Percentiles rank a stretch among this genome's conserved stretches.
These are phyloP conservation scores for Amanita polypyramis DNA, from an alignment of 768 basidiomycete genomes.

Conservation along the genomic window DNA sequence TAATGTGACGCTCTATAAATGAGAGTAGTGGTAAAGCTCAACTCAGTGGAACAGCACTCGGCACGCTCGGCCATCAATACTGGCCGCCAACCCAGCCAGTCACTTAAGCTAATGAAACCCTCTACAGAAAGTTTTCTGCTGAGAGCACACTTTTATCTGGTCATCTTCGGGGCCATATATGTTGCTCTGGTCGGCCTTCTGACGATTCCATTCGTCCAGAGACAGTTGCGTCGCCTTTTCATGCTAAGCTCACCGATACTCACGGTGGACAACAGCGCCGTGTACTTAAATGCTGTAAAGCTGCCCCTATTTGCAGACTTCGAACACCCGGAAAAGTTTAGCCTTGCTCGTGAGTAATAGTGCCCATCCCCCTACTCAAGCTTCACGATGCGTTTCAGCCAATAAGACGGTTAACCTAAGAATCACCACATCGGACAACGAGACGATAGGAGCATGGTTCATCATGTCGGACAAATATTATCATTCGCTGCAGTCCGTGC, in stretches of 20 bases:
- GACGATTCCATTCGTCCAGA: constrained; percentile 55
- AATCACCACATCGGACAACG: constrained; percentile 66
- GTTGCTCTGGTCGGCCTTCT: constrained; percentile 39
- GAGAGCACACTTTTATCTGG: constrained; percentile 22
- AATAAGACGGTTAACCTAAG: constrained; percentile 69
- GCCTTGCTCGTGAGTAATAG: constrained; percentile 61
- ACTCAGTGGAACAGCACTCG: no score
- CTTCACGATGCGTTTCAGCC: constrained; percentile 29
- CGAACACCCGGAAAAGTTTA: constrained; percentile 64
- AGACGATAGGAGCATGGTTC: constrained; percentile 81
- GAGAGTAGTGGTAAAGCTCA: no score
- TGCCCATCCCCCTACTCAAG: not conserved
- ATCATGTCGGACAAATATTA: constrained; percentile 60
- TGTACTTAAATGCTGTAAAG: constrained; percentile 58
- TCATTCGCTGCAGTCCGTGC: constrained; percentile 32
- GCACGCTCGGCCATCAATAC: no score
- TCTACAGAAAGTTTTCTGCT: constrained; percentile 2
- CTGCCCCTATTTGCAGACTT: constrained; percentile 57
- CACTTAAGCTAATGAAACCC: not conserved
- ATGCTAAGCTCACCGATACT: not conserved
- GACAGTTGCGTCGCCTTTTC: constrained; percentile 39
- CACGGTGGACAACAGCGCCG: constrained; percentile 18
- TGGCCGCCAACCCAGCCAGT: no score
- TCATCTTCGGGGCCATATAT: constrained; percentile 44
- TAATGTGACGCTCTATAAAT: not conserved